Conservation (phyloP, 2,329 filamentous ascomycete genomes). For the Zymoseptoria crescenta region DNA sequence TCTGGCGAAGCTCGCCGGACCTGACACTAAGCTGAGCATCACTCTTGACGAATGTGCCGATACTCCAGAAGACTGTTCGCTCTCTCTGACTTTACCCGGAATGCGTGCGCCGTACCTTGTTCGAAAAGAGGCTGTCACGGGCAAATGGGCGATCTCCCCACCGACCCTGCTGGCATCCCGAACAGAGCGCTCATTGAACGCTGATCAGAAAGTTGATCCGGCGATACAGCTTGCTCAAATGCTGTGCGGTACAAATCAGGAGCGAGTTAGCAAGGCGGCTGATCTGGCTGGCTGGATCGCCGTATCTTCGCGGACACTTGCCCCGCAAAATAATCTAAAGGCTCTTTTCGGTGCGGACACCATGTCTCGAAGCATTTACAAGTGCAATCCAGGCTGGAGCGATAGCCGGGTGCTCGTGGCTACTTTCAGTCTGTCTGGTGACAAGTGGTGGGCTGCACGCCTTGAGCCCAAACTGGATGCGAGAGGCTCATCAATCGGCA, state of each 20-base stretch:
- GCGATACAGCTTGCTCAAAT: conserved; percentile 6
- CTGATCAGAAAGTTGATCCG: conserved; percentile 38
- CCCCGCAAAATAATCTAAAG: conserved; percentile 47
- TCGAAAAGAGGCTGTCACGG: conserved; percentile 68
- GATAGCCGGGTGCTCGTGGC: conserved; percentile 63
- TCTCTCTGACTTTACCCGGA: conserved; percentile 64
- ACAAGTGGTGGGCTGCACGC: conserved; percentile 71
- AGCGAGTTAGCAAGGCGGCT: conserved; percentile 54
- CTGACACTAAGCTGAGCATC: conserved; percentile 8
- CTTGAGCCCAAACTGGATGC: conserved; percentile 36
- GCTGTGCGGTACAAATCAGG: conserved; percentile 36
- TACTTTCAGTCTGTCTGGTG: conserved; percentile 62
- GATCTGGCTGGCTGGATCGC: conserved; percentile 58
- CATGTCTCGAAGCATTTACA: conserved; percentile 61
- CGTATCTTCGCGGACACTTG: neutral
- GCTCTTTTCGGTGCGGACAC: conserved; percentile 56
- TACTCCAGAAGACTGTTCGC: conserved; percentile 58
- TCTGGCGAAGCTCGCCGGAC: conserved; percentile 40
- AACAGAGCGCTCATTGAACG: conserved; percentile 59
- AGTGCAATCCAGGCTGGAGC: conserved; percentile 59
- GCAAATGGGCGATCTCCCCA: conserved; percentile 64
- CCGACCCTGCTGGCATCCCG: conserved; percentile 32
- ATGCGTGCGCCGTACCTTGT: conserved; percentile 50
- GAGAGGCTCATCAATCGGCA: neutral
- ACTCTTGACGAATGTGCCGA: conserved; percentile 49